A percentile compares a stretch with the other conserved stretches of the same genome.
Evolutionary conservation across 257 asterid genomes (phyloP).

Genomic region (Sherardia arvensis): DNA sequence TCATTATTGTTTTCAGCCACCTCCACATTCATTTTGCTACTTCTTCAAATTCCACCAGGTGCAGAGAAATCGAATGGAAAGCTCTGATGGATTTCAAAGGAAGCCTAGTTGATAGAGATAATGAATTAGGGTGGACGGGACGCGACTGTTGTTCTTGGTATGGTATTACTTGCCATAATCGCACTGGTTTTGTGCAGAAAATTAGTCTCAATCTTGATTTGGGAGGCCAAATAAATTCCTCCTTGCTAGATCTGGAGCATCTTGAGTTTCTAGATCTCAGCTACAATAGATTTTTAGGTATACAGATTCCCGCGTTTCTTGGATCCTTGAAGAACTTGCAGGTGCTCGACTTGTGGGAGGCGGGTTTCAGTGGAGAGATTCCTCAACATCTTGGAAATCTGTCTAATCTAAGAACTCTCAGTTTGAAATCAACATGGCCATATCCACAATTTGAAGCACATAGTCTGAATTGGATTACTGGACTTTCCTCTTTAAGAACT

Average conservation of each 20-base stretch:
- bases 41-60: neutral
- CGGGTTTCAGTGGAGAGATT: neutral
- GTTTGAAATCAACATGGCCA: neutral
- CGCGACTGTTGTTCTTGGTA: neutral
- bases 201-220: slow-evolving; percentile 6
- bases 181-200: slow-evolving; percentile 7
- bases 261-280: neutral
- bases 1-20: neutral
- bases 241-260: slow-evolving; percentile 10
- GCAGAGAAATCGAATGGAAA: neutral
- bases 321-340: slow-evolving; percentile 16
- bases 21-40: neutral
- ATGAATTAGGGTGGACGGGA: neutral
- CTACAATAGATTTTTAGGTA: slow-evolving; percentile 6
- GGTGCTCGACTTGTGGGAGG: slow-evolving; percentile 16
- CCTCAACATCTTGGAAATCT: slow-evolving; percentile 18
- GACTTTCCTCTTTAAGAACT: slow-evolving; percentile 12
- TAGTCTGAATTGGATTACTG: slow-evolving; percentile 12
- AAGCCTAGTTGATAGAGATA: neutral
- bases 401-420: slow-evolving; percentile 7
- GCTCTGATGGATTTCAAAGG: neutral
- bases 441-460: neutral
- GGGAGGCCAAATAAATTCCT: slow-evolving; percentile 17
- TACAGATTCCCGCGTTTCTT: slow-evolving; percentile 15
- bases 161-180: slow-evolving; percentile 7